Percentiles rank a stretch among this genome's conserved stretches.
Conservation (phyloP, 139 green algal species). For the Ettlia oleoabundans region DNA sequence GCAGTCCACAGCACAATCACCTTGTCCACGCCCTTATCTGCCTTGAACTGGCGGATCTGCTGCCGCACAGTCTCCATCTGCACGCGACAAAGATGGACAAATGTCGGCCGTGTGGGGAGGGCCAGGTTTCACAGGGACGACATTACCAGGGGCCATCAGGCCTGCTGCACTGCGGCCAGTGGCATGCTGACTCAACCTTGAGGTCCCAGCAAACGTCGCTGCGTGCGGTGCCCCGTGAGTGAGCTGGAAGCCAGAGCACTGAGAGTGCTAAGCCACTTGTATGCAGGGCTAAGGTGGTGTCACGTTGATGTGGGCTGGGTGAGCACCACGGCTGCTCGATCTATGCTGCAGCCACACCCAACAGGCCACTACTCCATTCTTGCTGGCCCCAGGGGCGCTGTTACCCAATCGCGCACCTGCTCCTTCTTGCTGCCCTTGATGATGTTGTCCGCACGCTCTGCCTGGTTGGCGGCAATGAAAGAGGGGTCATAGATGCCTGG, state of each 20-base stretch:
- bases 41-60: conserved; percentile 94
- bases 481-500: conserved; percentile 96
- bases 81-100: not conserved
- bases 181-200: no score
- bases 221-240: not conserved
- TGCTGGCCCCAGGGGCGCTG: no score
- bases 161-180: no score
- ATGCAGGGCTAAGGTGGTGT: no score
- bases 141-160: no score
- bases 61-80: conserved; percentile 84
- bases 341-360: no score
- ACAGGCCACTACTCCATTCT: no score
- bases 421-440: conserved; percentile 92
- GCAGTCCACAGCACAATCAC: conserved; percentile 99
- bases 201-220: no score
- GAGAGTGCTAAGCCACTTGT: no score
- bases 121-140: no score
- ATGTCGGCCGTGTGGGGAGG: not conserved
- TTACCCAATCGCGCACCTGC: conserved; percentile 55
- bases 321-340: no score
- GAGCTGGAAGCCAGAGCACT: not conserved
- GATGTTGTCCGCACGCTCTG: conserved; percentile 90
- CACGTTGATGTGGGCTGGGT: no score
- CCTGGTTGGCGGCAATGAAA: conserved; percentile 98
- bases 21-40: conserved; percentile 64